Base-by-base conservation (phyloP, 352 stramenopile genomes). In the Pythium dissimile region DNA sequence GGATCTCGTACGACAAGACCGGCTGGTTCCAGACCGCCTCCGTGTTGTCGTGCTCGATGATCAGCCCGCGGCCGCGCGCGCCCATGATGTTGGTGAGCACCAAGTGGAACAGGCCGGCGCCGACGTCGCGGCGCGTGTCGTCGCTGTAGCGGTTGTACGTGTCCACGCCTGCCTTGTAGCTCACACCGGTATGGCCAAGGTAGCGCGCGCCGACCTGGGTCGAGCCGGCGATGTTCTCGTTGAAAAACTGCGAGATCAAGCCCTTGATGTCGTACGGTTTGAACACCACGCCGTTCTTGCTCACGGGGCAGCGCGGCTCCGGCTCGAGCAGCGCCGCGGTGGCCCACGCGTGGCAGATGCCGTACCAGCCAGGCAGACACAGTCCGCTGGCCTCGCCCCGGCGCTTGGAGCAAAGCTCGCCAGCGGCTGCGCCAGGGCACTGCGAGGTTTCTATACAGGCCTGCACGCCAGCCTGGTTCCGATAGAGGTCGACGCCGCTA, bases 241-340 rank as follows among this genome's bases (percentile, higher is more conserved):
- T 54, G 37, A 56, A 69, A 32, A 66, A 50, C 58, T 69, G 62
- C 18, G 58, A 59, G 49, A 69, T 43, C 47, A 69, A 35, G 13
- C 39, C 62, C 54, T 86, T 86, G 59, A 86, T 65, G 28, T 69
- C 62, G 39, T 57, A 56, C 28, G 56, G 47, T 23, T 69, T 24
- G 58, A 69, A 69, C 12, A 41, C 15, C 41, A 69, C 51, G 31
- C 52, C 50, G 35, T 64, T 62, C 52, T 64, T 63, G 12, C 23
- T 63, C 4, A 71, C 62, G 20, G 34, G 45, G 27, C 62, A 69
- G 20, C 41, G 27, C 20, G 66, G 53, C 44, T 66, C 51, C 15
- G 49, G 15, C 48, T 69, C 62, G 4, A 65, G 39, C 31, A 69
- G 39, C 6, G 62, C 56, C 13, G 62, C 58, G 5, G 38, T 47